Evolutionary conservation across 768 basidiomycete species (phyloP).

Genomic region (Russula vinacea): DNA sequence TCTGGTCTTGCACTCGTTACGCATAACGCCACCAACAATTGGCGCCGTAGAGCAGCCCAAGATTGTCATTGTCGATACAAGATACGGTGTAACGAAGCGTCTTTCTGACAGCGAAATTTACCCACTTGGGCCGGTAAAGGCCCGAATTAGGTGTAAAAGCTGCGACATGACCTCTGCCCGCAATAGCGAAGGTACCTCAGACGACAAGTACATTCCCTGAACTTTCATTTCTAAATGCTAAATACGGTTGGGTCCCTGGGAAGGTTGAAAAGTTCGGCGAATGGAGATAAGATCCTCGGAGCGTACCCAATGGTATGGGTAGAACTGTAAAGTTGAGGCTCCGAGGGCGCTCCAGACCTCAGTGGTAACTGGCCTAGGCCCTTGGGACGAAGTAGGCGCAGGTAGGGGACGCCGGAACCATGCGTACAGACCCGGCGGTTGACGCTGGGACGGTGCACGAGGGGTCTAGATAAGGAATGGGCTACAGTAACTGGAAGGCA

Average conservation of each 20-base stretch:
- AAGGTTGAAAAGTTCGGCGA: neutral
- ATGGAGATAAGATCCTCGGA: neutral
- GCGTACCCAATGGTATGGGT: neutral
- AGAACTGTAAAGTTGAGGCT: neutral
- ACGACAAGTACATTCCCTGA: neutral
- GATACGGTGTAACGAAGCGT: neutral
- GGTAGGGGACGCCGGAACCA: no score
- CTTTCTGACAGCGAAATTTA: neutral
- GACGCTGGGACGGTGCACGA: neutral
- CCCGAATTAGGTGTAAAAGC: neutral
- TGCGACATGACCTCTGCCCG: neutral
- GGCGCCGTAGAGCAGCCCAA: neutral
- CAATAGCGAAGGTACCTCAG: neutral
- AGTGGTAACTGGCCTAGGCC: neutral
- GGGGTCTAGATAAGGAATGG: neutral
- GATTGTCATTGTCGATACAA: neutral
- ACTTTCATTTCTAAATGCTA: neutral
- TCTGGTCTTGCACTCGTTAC: neutral
- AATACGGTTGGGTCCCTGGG: neutral
- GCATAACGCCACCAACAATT: neutral
- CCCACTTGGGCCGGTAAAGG: neutral
- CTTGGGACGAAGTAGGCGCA: neutral
- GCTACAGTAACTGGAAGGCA: neutral
- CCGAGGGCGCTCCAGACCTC: neutral
- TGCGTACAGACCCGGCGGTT: neutral